Base-by-base conservation (phyloP, 2,329 filamentous ascomycete species). In the Ploettnerulaceae sp. region DNA sequence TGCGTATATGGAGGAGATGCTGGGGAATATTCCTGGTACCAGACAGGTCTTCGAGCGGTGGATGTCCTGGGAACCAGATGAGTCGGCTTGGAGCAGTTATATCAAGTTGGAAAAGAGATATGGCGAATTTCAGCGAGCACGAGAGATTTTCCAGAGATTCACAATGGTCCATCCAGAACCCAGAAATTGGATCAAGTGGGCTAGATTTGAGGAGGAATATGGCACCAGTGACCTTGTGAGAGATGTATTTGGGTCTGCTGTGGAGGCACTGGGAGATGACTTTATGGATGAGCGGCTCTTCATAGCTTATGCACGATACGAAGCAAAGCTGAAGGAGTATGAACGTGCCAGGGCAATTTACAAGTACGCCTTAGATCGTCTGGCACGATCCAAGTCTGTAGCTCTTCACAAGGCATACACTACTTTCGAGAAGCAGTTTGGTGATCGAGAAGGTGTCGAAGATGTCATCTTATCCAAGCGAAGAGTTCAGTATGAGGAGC, bases 151-250 rank as follows among this genome's bases (percentile, higher is more conserved):
- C 64, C 80, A 88, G 63, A 77, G 87, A 21, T 96, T 96, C 61
- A 95, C 89, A 1, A 77, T 90, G 50, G 87, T 97, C 7, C 93
- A 97, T 57, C 90, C 93, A 0, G 91, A 97, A 61, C 87, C 93
- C 17, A 81, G 86, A 60, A 97, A 96, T 63, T 98, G 91, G 90
- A 94, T 98, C 69, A 96, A 96, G 65, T 98, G 93, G 93, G 85
- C 91, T 50, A 86, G 87, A 52, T 98, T 97, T 57, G 93, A 98
- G 67, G 91, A 97, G 65, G 93, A 98, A 63, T 88, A 84, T 57
- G 93, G 93, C 7, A 95, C 89, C 1, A 91, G 84, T 62, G 91
- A 96, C 60, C 67, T 91, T 55, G 93, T 98, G 5, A 79, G 93
- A 17, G 89, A 97, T 53, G 91, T 97, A 0, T 97, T 89, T 63